A percentile compares a stretch with the other conserved stretches of the same genome.
These are phyloP conservation scores for Pythium sp. DNA, from an alignment of 352 stramenopile species.

Conservation along the genomic window DNA sequence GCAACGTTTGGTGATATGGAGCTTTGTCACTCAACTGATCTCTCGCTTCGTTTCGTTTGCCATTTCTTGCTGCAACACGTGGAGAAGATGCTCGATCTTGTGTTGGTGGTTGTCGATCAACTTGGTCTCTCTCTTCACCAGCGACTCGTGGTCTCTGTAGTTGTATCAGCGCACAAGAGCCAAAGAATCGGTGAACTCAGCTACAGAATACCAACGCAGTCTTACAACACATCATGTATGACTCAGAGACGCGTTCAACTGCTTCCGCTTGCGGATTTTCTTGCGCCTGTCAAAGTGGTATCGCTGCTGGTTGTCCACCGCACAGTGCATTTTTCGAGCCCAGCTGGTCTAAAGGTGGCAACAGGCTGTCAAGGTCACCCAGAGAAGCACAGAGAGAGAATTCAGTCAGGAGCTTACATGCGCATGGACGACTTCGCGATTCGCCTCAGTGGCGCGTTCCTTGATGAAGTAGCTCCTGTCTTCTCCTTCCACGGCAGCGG, in stretches of 20 bases:
- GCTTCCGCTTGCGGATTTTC: constrained; percentile 12
- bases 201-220: not conserved
- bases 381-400: not conserved
- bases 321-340: constrained; percentile 47
- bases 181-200: not conserved
- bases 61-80: constrained; percentile 60
- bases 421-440: constrained; percentile 24
- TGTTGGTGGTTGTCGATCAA: constrained; percentile 50
- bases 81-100: constrained; percentile 56
- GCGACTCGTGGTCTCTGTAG: not conserved
- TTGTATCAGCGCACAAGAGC: not conserved
- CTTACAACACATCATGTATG: not conserved
- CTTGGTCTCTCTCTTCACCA: constrained; percentile 16
- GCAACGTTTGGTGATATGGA: not conserved
- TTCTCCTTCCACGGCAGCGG: constrained; percentile 26
- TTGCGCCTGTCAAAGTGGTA: constrained; percentile 50
- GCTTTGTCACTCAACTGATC: constrained; percentile 34
- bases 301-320: constrained; percentile 32
- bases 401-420: constrained; percentile 19
- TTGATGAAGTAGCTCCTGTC: constrained; percentile 35
- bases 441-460: constrained; percentile 21
- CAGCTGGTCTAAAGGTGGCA: constrained; percentile 26
- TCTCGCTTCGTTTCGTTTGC: constrained; percentile 51
- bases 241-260: constrained; percentile 9
- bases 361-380: not conserved